Evolutionary conservation across 2,329 filamentous ascomycete genomes (phyloP), one percentile per base, ranked within the genome.

Genomic region (Plenodomus tracheiphilus): DNA sequence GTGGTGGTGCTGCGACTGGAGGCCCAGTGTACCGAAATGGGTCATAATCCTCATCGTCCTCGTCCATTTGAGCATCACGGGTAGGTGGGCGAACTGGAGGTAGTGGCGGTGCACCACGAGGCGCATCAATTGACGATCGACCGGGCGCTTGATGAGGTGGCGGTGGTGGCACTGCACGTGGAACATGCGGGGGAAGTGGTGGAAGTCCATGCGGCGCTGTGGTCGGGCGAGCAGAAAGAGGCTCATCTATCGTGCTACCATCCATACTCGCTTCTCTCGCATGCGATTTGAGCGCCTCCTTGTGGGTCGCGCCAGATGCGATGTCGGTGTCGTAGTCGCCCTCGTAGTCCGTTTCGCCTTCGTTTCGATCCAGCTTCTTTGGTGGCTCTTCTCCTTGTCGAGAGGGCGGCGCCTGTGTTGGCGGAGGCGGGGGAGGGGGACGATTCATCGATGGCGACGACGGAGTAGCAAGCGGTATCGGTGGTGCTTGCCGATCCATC

Each of bases 321-420:
- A 97, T 97, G 69, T 97, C 94, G 6, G 94, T 97, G 62, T 97
- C 94, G 69, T 97, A 97, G 67, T 97, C 94, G 6, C 93, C 94
- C 68, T 99, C 94, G 66, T 97, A 97, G 66, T 97, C 93, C 0
- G 91, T 95, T 28, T 91, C 82, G 64, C 95, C 91, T 50, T 88
- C 90, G 50, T 88, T 87, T 20, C 85, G 86, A 13, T 87, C 86
- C 35, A 81, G 75, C 18, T 58, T 65, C 41, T 56, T 63, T 15
- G 63, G 50, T 2, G 64, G 58, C 18, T 54, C 61, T 16, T 74
- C 70, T 21, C 56, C 59, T 25, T 70, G 68, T n/a, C 73, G 68
- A 44, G 64, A 70, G n/a, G 69, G 68, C 39, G 72, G 70, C 11
- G 68, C 68, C 20, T 64, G 61, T 19, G 65, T 66, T 10, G 76